A percentile compares a stretch with the other conserved stretches of the same genome.
phyloP scores from a whole-genome alignment of 2,329 filamentous ascomycete genomes.

The Penicillium sclerotigenum region DNA sequence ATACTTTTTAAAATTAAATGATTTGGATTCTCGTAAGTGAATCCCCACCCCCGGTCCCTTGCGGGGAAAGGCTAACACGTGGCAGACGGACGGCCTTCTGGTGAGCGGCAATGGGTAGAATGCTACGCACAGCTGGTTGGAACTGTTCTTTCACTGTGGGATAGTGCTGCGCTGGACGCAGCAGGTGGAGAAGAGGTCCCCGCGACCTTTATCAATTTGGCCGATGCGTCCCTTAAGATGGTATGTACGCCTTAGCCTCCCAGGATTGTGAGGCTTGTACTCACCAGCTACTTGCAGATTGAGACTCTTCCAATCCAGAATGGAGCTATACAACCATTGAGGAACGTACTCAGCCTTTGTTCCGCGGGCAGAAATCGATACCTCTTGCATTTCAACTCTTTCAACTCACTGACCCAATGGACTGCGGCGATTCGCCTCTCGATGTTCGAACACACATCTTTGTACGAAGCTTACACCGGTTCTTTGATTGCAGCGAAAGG shows the following conservation, averaged over 20 bases:
- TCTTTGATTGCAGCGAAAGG: conserved; percentile 94
- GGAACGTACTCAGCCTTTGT: conserved; percentile 93
- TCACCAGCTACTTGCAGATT: conserved; percentile 53
- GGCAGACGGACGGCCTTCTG: conserved; percentile 78
- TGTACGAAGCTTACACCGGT: conserved; percentile 96
- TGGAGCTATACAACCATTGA: conserved; percentile 70
- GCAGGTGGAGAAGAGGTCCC: conserved; percentile 82
- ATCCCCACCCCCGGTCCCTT: neutral
- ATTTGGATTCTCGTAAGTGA: conserved; percentile 81
- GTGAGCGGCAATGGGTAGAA: conserved; percentile 88
- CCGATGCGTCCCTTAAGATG: conserved; percentile 98
- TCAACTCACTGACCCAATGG: conserved; percentile 92
- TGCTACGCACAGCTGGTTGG: conserved; percentile 96
- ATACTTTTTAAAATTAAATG: conserved; percentile 94
- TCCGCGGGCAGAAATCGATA: conserved; percentile 96
- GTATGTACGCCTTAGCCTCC: conserved; percentile 60
- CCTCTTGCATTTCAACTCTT: conserved; percentile 91
- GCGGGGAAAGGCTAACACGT: conserved; percentile 30
- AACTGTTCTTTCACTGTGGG: conserved; percentile 92
- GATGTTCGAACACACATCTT: conserved; percentile 88
- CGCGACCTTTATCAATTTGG: conserved; percentile 92
- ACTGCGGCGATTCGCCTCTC: conserved; percentile 88
- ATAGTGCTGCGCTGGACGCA: conserved; percentile 84
- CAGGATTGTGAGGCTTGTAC: neutral
- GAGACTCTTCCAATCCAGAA: conserved; percentile 85